Conservation (phyloP, 106 monocot species). For the Ottelia alismoides region DNA sequence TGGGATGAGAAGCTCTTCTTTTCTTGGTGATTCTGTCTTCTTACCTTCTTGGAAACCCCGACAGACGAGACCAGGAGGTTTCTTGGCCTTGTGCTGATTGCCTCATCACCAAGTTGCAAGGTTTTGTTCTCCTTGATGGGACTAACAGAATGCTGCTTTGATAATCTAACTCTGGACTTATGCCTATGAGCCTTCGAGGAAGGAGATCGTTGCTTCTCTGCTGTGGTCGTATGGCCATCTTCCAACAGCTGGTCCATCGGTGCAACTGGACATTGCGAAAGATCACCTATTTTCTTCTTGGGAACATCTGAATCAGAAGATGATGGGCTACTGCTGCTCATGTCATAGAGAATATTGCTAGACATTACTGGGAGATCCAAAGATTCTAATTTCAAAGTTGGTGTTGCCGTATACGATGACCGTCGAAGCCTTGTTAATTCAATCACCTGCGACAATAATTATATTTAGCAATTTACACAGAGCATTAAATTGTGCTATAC, state of each 20-base stretch:
- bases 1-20: not conserved
- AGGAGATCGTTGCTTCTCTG: not conserved
- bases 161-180: not conserved
- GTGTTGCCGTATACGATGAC: not conserved
- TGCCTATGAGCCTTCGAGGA: not conserved
- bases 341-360: slow-evolving; percentile 7
- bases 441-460: too few relatives aligned
- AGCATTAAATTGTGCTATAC: too few relatives aligned
- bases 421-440: slow-evolving; percentile 2
- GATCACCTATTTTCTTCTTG: not conserved
- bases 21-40: not conserved
- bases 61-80: not conserved
- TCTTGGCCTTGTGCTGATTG: not conserved
- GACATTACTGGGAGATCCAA: slow-evolving; percentile 5
- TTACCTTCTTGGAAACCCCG: not conserved
- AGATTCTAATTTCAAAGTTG: not conserved
- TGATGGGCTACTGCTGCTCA: slow-evolving; percentile 12
- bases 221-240: not conserved
- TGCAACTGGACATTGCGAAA: not conserved
- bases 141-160: not conserved
- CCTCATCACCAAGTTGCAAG: not conserved
- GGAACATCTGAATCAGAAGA: slow-evolving; percentile 14
- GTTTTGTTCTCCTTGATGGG: not conserved
- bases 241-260: not conserved
- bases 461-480: too few relatives aligned